These are phyloP conservation scores for Coemansia sp. DNA, from an alignment of 192 early-diverging fungal genomes.

Conservation along the genomic window DNA sequence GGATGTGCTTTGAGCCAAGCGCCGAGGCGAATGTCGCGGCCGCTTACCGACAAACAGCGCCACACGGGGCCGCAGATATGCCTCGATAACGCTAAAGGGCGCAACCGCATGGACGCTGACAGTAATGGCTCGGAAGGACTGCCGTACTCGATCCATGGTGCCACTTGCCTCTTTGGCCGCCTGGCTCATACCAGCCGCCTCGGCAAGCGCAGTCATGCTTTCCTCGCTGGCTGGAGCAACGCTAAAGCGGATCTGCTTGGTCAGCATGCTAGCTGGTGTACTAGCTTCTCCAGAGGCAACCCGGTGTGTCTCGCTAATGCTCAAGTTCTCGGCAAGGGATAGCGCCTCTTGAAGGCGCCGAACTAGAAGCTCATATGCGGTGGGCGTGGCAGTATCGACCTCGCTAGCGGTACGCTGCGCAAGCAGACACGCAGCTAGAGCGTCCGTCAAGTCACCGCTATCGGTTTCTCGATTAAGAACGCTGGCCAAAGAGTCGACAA, in stretches of 20 bases:
- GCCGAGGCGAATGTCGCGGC: neutral
- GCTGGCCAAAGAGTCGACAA: constrained; percentile 61
- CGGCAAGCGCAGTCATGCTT: neutral
- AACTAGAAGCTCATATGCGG: constrained; percentile 61
- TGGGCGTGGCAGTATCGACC: neutral
- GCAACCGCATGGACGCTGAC: constrained; percentile 88
- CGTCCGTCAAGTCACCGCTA: neutral
- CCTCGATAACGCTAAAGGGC: constrained; percentile 78
- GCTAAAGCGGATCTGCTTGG: constrained; percentile 75
- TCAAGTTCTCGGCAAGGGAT: constrained; percentile 62
- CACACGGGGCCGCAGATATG: constrained; percentile 73
- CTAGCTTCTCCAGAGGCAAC: constrained; percentile 35
- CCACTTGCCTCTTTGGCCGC: neutral
- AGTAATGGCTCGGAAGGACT: constrained; percentile 52
- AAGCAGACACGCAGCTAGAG: neutral
- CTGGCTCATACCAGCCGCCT: constrained; percentile 50
- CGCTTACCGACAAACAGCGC: constrained; percentile 17
- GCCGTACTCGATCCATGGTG: constrained; percentile 22
- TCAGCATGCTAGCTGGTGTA: constrained; percentile 67
- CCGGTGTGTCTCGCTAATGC: constrained; percentile 65
- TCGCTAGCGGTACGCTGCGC: neutral
- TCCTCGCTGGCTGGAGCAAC: constrained; percentile 57
- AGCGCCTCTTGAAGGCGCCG: constrained; percentile 73
- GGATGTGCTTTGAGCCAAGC: neutral
- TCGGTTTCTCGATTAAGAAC: constrained; percentile 12